Base-by-base conservation (phyloP, 495 filamentous ascomycete species). In the Aspergillus olivimuriae region DNA sequence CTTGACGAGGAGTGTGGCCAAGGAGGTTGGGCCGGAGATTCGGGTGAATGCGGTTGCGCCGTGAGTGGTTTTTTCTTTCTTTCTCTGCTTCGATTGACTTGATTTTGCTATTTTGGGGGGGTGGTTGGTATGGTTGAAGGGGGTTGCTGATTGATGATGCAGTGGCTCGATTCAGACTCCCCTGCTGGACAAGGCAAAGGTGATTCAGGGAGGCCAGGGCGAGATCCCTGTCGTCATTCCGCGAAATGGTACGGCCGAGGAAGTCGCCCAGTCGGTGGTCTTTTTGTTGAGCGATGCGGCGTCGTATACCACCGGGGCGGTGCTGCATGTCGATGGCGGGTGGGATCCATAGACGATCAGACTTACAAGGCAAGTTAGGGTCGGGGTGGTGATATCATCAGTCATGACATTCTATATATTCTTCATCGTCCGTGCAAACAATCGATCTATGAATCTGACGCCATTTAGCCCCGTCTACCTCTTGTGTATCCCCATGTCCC, bases 11-110 rank as follows among this genome's bases (percentile, higher is more conserved):
- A 62, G 65, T 8, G 77, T 77, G 14, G 79, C 81, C 2, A 74
- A 70, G 42, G 79, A 84, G 56, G 72, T 69, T 36, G 77, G 77
- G 8, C 70, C 63, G 34, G 64, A 60, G 15, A 72, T 83, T 45
- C 60, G 81, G 41, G 70, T 84, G 19, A 85, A 85, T 59, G 65
- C 70, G 2, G 68, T 80, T 40, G 74, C 73, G 2, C 76, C 75
- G 50, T 75, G 43, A 62, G 72, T 68, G 6, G 48, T 26, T 30
- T 1, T 36, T 36, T 4, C 18, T 17, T 14, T 28, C 17, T 36
- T 22, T n/a, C n/a, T n/a, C 4, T 45, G 19, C 31, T 28, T 34
- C 30, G 10, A n/a, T 14, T 34, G 9, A 19, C 10, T 43, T 23
- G 34, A 4, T 20, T n/a, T n/a, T n/a, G n/a, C n/a, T n/a, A n/a